Conservation (phyloP, 805 yeast genomes). For the Hagleromyces aurorensis region DNA sequence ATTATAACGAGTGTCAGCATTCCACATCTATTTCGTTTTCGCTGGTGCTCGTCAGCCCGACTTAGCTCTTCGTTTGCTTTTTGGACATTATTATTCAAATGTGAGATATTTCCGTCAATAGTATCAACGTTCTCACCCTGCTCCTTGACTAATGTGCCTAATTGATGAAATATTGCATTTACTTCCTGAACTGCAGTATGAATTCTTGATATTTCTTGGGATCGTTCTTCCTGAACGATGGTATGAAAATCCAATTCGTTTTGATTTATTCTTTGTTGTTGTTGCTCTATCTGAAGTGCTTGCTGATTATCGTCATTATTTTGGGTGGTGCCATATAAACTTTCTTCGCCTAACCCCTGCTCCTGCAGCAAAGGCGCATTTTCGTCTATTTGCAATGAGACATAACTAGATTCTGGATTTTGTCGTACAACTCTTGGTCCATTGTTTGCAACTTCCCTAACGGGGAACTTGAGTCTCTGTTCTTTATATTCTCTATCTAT, state of each 20-base stretch:
- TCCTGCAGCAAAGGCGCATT: conserved; percentile 38
- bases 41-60: conserved; percentile 72
- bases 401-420: conserved; percentile 15
- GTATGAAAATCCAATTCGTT: conserved; percentile 58
- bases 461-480: conserved; percentile 27
- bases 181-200: conserved; percentile 77
- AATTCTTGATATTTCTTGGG: conserved; percentile 61
- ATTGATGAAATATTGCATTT: conserved; percentile 74
- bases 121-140: conserved; percentile 83
- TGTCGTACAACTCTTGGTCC: conserved; percentile 11
- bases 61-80: conserved; percentile 62
- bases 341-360: conserved; percentile 18
- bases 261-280: conserved; percentile 32
- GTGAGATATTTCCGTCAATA: conserved; percentile 69
- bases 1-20: conserved; percentile 56
- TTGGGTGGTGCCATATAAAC: conserved; percentile 14
- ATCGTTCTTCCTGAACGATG: conserved; percentile 61
- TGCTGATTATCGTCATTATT: conserved; percentile 19
- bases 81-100: conserved; percentile 54
- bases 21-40: conserved; percentile 62
- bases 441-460: conserved; percentile 7
- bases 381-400: conserved; percentile 19
- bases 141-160: conserved; percentile 68
- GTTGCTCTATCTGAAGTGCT: conserved; percentile 29
- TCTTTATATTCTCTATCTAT: conserved; percentile 43